phyloP scores from a whole-genome alignment of 768 basidiomycete genomes.

The Tricholoma sp. region DNA sequence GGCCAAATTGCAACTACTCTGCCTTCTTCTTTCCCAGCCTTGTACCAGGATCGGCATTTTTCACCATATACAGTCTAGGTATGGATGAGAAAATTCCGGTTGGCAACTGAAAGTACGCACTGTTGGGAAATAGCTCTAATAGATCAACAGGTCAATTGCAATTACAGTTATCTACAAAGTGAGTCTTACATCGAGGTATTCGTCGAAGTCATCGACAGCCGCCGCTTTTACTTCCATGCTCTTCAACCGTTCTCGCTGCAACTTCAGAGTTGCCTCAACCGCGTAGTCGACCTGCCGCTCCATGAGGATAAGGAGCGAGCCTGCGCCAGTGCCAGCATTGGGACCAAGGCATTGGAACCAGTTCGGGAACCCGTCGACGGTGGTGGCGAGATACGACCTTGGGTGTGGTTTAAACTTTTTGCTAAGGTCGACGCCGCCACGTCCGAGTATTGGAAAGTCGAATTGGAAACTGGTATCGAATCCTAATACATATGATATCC shows the following conservation, averaged over 20 bases:
- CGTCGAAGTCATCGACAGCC: slow-evolving; percentile 59
- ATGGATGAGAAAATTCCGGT: not conserved
- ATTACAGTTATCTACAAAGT: not conserved
- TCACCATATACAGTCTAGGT: slow-evolving; percentile 51
- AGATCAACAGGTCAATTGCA: slow-evolving; percentile 3
- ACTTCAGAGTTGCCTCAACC: slow-evolving; percentile 48
- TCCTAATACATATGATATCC: slow-evolving; percentile 26
- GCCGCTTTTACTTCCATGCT: slow-evolving; percentile 54
- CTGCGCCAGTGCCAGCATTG: slow-evolving; percentile 49
- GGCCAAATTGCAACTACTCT: slow-evolving; percentile 57
- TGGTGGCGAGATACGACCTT: slow-evolving; percentile 51
- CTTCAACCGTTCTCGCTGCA: slow-evolving; percentile 58
- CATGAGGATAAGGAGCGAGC: slow-evolving; percentile 49
- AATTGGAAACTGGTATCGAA: slow-evolving; percentile 47
- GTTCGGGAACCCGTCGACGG: slow-evolving; percentile 66
- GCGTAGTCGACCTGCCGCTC: slow-evolving; percentile 57
- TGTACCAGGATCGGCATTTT: slow-evolving; percentile 63
- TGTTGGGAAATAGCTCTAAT: slow-evolving; percentile 42
- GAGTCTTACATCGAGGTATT: slow-evolving; percentile 45
- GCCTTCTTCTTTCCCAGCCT: slow-evolving; percentile 53
- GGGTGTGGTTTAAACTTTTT: slow-evolving; percentile 52
- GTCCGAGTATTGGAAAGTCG: slow-evolving; percentile 49
- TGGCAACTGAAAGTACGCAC: slow-evolving; percentile 19
- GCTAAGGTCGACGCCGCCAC: slow-evolving; percentile 45
- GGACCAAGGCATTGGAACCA: slow-evolving; percentile 57